Base-by-base conservation (phyloP, 441 rosid species). In the Arabidopsis hybrid region DNA sequence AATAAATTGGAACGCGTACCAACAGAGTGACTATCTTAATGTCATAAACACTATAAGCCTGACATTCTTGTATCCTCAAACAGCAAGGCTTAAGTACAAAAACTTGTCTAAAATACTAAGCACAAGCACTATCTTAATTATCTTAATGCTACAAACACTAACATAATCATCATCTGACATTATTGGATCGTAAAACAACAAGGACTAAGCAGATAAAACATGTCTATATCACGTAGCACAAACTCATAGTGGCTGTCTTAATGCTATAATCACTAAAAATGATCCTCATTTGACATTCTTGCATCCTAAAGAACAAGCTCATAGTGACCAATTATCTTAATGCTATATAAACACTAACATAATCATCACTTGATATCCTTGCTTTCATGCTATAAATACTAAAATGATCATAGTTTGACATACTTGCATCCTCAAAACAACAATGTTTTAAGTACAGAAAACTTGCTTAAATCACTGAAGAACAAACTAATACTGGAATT, bases 111-210 rank as follows among this genome's bases (percentile, higher is more conserved):
- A 12, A 46, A 35, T 40, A 39, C 21, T 4, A 35, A 66, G 39
- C 10, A 53, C 61, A 67, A n/a, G 7, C 21, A 31, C 53, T n/a
- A 55, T 42, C 17, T 31, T 36, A 32, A 36, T 11, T 10, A 2
- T 51, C 26, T 42, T 12, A 42, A 47, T 16, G 16, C 16, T 58
- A 65, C 38, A 58, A 73, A 66, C 60, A 51, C 45, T 35, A 45
- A 46, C 29, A 34, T 34, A 4, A n/a, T 26, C 50, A 34, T 16
- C 6, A 56, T 52, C 21, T 8, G 56, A 39, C 49, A 42, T 1
- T 18, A 14, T 40, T 51, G 62, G 49, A 67, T 59, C 18, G 34
- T 63, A 39, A 32, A 38, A 35, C 21, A 66, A 58, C 17, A 69
- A 45, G 36, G 26, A 34, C 3, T 1, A 49, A 60, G 6, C 7